phyloP scores from a whole-genome alignment of 345 rosid genomes.

The Populus euphratica region DNA sequence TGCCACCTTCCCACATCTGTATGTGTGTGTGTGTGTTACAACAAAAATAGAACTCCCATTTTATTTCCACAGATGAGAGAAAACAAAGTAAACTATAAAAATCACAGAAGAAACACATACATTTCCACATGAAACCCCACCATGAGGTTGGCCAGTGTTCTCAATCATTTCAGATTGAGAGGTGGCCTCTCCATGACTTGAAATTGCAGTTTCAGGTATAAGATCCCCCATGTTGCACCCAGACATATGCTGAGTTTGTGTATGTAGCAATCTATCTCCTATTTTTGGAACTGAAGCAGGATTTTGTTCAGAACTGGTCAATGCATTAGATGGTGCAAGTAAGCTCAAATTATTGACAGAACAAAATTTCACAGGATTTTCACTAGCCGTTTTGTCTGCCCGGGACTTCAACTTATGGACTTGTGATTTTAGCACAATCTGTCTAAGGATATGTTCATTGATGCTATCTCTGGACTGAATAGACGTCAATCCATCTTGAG shows the following conservation, averaged over 20 bases:
- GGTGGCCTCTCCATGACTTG: constrained; percentile 35
- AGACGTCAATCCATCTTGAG: constrained; percentile 38
- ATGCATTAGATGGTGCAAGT: constrained; percentile 33
- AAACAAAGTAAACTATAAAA: neutral
- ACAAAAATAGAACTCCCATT: too few species aligned
- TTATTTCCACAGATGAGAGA: neutral
- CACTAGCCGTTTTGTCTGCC: constrained; percentile 56
- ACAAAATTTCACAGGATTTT: constrained; percentile 53
- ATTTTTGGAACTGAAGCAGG: constrained; percentile 31
- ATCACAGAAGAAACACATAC: constrained; percentile 34
- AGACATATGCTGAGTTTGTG: constrained; percentile 19
- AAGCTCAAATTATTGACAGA: constrained; percentile 43
- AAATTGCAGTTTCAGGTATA: constrained; percentile 39
- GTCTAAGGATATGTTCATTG: constrained; percentile 53
- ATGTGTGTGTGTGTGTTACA: too few species aligned
- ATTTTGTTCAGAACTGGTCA: constrained; percentile 37
- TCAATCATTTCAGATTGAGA: constrained; percentile 36
- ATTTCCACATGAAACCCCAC: constrained; percentile 30
- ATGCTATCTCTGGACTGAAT: constrained; percentile 47
- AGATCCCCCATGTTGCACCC: constrained; percentile 26
- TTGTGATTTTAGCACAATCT: constrained; percentile 46
- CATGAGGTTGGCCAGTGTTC: constrained; percentile 21
- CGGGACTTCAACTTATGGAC: constrained; percentile 48
- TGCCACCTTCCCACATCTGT: too few species aligned
- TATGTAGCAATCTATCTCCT: constrained; percentile 39